Base-by-base conservation (phyloP, 2,329 filamentous ascomycete genomes). In the Colletotrichum euphorbiae region DNA sequence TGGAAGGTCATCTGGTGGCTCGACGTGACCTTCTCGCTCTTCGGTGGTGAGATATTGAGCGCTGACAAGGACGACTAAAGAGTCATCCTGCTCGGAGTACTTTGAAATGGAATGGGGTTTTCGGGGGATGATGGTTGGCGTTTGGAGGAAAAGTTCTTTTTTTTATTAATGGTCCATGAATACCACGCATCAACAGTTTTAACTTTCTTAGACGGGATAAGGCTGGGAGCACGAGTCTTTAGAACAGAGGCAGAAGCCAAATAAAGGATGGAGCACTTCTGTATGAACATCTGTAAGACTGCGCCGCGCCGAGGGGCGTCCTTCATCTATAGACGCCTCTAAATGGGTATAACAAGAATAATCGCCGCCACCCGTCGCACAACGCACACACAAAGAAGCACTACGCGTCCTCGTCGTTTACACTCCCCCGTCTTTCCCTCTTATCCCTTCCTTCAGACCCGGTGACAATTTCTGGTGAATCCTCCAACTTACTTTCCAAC, bases 1-100 rank as follows among this genome's bases (percentile, higher is more conserved):
- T 91, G 89, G 89, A 88, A 87, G 77, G 74, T 90, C 48, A 87
- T 91, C 72, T 91, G 85, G 80, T 89, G 83, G 80, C 79, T 91
- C 24, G 89, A 90, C 73, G 80, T 81, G 17, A 84, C 82, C 61
- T 88, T 90, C 73, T 80, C 83, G 4, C 79, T 90, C 43, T 90
- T 90, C 75, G 83, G 83, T 46, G 84, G 87, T 21, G 87, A 89
- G 72, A 85, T 90, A 62, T 81, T 85, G 68, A 84, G 79, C 72
- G 81, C 81, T 9, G 86, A 88, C 70, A 88, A 87, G 80, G 87
- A 90, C 66, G 87, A 89, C 63, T 89, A 19, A 36, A 38, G 36
- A 38, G 36, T 1, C 12, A 5, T 28, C 28, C 7, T 28, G 6
- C 6, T 28, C 7, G 28, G 28, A 28, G 6, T 17, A 3, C 11